A percentile compares a stretch with the other conserved stretches of the same genome.
phyloP scores from a whole-genome alignment of 257 asterid species.

The Anisodus acutangulus region DNA sequence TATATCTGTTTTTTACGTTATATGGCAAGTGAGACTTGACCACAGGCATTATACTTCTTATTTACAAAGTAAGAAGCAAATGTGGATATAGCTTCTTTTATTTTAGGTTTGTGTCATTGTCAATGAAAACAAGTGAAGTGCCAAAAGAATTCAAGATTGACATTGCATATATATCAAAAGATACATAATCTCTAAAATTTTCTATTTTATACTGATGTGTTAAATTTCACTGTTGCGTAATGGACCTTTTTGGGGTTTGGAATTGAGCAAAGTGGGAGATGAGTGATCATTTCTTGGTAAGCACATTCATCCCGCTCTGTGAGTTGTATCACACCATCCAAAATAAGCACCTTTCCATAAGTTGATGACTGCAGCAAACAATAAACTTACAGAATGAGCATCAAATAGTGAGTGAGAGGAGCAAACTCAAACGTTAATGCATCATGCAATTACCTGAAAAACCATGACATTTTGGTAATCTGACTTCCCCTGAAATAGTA shows the following conservation, averaged over 20 bases:
- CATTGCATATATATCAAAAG: background rate
- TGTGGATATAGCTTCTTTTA: background rate
- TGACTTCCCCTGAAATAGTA: slow-evolving; percentile 83
- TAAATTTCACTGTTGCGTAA: background rate
- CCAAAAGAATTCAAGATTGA: background rate
- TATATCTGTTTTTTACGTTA: background rate
- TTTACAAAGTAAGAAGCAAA: slow-evolving; percentile 16
- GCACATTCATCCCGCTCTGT: slow-evolving; percentile 99
- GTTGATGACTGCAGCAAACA: slow-evolving; percentile 71
- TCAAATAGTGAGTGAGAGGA: background rate
- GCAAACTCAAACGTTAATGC: slow-evolving; percentile 17
- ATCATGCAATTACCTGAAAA: slow-evolving; percentile 66
- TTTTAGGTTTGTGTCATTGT: background rate
- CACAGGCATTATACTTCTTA: background rate
- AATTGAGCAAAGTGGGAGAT: slow-evolving; percentile 94
- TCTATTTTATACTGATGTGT: background rate
- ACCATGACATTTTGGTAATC: slow-evolving; percentile 93
- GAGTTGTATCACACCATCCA: slow-evolving; percentile 97
- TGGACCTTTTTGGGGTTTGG: slow-evolving; percentile 84
- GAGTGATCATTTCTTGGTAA: slow-evolving; percentile 96
- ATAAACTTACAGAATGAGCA: slow-evolving; percentile 30
- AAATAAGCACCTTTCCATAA: slow-evolving; percentile 93
- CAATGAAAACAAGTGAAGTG: background rate
- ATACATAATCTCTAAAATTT: background rate
- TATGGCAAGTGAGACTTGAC: slow-evolving; percentile 13